Conservation (phyloP, 139 green algal species). For the Chlamydomonas incerta region DNA sequence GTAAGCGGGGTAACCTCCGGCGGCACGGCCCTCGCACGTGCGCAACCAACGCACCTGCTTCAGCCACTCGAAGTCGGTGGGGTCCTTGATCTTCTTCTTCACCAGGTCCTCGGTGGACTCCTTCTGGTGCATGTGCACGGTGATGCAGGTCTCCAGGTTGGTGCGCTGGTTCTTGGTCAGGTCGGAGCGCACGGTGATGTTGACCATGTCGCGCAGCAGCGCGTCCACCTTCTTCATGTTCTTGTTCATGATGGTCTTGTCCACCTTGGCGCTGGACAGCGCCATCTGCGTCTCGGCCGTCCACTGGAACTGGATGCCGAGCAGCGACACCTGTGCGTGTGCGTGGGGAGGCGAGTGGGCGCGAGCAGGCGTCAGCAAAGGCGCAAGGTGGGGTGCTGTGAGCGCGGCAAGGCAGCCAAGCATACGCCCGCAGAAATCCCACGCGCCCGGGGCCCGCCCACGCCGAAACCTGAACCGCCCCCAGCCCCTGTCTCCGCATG, state of each 20-base stretch:
- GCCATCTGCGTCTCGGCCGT: constrained; percentile 90
- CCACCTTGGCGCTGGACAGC: constrained; percentile 74
- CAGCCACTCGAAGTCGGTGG: constrained; percentile 97
- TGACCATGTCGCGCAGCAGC: constrained; percentile 77
- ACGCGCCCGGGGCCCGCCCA: too few relatives aligned
- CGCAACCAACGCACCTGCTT: constrained; percentile 86
- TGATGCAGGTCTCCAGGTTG: constrained; percentile 97
- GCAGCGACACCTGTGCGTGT: constrained; percentile 80
- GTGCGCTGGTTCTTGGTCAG: constrained; percentile 88
- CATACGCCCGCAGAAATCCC: too few relatives aligned
- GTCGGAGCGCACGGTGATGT: constrained; percentile 83
- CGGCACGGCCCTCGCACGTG: too few relatives aligned
- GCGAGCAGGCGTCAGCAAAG: too few relatives aligned
- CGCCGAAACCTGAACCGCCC: too few relatives aligned
- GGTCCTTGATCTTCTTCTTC: constrained; percentile 93
- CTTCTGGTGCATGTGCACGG: constrained; percentile 98
- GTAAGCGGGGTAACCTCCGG: too few relatives aligned
- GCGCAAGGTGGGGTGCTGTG: too few relatives aligned
- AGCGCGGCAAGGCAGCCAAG: too few relatives aligned
- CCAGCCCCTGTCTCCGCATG: too few relatives aligned
- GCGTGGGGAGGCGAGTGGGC: too few relatives aligned
- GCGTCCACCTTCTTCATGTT: constrained; percentile 86
- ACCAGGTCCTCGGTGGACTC: constrained; percentile 94
- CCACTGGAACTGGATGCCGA: constrained; percentile 97
- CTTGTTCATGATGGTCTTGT: constrained; percentile 91